Evolutionary conservation across 2,329 filamentous ascomycete genomes (phyloP).

Genomic region (Thielaviopsis populi): DNA sequence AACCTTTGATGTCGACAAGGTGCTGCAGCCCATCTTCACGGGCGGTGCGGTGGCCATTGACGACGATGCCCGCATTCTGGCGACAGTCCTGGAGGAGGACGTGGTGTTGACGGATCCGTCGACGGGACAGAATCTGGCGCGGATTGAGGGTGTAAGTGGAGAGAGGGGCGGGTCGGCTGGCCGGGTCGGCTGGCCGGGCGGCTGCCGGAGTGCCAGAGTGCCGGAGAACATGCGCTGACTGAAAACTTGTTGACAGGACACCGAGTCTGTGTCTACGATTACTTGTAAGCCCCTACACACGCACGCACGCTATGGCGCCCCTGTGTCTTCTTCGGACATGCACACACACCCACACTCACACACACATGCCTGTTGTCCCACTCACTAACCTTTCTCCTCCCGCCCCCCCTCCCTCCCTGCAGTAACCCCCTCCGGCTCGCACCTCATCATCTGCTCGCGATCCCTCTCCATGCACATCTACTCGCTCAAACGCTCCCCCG

Average conservation of each 20-base stretch:
- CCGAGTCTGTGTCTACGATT: conserved; percentile 63
- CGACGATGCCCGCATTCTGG: conserved; percentile 65
- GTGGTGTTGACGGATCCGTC: conserved; percentile 72
- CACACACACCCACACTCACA: conserved; percentile 18
- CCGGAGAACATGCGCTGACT: conserved; percentile 16
- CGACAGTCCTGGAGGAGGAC: conserved; percentile 84
- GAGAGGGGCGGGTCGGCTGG: neutral
- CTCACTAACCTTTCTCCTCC: too few species aligned
- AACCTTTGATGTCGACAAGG: conserved; percentile 70
- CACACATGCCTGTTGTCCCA: neutral
- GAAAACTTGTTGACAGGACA: conserved; percentile 40
- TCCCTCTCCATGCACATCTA: conserved; percentile 95
- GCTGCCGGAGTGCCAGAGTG: too few species aligned
- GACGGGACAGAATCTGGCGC: conserved; percentile 66
- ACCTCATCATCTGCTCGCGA: conserved; percentile 80
- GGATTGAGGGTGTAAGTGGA: conserved; percentile 63
- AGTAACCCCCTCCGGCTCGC: conserved; percentile 79
- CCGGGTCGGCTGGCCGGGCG: conserved; percentile 1
- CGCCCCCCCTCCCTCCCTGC: neutral
- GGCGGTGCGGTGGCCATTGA: conserved; percentile 78
- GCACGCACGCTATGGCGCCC: too few species aligned
- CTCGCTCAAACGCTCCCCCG: conserved; percentile 45
- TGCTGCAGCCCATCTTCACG: conserved; percentile 86
- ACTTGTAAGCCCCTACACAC: conserved; percentile 32
- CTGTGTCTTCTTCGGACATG: too few species aligned